Conservation (phyloP, 2,329 filamentous ascomycete genomes). For the Diaporthe citriasiana region DNA sequence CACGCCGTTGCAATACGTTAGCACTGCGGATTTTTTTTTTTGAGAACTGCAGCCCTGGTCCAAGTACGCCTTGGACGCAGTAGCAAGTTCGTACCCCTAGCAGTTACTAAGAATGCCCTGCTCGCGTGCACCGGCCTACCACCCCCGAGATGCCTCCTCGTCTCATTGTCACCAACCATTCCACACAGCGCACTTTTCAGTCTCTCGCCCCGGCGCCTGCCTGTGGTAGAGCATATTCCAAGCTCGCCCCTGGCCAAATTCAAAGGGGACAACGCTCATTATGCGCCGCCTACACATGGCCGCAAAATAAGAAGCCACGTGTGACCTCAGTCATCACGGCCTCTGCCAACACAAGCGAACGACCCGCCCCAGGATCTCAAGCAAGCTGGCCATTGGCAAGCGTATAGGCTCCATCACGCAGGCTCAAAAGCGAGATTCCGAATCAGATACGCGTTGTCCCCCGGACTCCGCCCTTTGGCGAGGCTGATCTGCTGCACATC, state of each 20-base stretch:
- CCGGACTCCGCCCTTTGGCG: conserved; percentile 9
- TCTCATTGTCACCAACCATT: not conserved
- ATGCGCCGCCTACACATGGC: not conserved
- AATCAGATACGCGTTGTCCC: conserved; percentile 7
- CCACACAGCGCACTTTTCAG: not conserved
- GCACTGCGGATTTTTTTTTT: not conserved
- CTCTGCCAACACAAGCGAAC: not conserved
- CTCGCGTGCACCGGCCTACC: not conserved
- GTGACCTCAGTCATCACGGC: not conserved
- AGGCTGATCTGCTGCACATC: not conserved
- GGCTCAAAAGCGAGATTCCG: not conserved
- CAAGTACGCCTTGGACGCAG: not conserved
- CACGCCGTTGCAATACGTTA: not conserved
- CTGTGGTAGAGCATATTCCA: not conserved
- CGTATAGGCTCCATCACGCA: not conserved
- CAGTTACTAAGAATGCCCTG: not conserved
- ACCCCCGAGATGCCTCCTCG: not conserved
- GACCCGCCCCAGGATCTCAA: not conserved
- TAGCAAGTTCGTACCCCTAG: not conserved
- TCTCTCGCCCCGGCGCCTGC: not conserved
- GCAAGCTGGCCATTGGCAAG: not conserved
- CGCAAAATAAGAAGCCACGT: not conserved
- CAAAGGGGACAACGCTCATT: not conserved
- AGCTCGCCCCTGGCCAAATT: not conserved
- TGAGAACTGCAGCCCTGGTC: not conserved